Percentiles rank a stretch among this genome's conserved stretches.
These are phyloP conservation scores for Boletellus ananas DNA, from an alignment of 768 basidiomycete genomes.

Conservation along the genomic window DNA sequence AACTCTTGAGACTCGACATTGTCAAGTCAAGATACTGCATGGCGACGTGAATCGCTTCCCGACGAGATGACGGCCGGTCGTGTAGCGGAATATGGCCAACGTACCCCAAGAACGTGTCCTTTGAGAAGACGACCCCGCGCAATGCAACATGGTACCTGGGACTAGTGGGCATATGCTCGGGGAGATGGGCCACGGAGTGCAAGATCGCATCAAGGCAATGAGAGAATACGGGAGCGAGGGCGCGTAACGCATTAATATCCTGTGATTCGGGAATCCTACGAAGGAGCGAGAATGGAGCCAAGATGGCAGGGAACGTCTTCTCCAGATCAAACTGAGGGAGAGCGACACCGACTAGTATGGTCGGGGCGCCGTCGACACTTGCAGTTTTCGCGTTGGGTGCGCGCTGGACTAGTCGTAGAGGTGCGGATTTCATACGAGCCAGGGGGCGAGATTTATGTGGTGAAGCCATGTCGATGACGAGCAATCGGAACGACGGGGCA, in stretches of 20 bases:
- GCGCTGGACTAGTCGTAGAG: neutral
- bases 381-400: slow-evolving; percentile 17
- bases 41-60: slow-evolving; percentile 11
- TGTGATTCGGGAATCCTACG: slow-evolving; percentile 18
- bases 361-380: slow-evolving; percentile 21
- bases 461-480: slow-evolving; percentile 8
- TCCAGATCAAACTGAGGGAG: slow-evolving; percentile 29
- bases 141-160: slow-evolving; percentile 22
- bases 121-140: slow-evolving; percentile 19
- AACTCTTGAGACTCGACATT: slow-evolving; percentile 30
- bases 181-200: slow-evolving; percentile 23
- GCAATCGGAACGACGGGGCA: neutral
- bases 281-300: slow-evolving; percentile 28
- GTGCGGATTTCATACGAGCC: slow-evolving; percentile 2
- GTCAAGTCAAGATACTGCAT: slow-evolving; percentile 30
- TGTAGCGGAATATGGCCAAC: slow-evolving; percentile 9
- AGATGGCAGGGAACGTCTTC: slow-evolving; percentile 35
- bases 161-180: slow-evolving; percentile 16
- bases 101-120: slow-evolving; percentile 21
- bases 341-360: slow-evolving; percentile 10
- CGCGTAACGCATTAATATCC: slow-evolving; percentile 27
- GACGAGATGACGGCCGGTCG: slow-evolving; percentile 1
- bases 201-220: slow-evolving; percentile 27
- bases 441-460: slow-evolving; percentile 9
- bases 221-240: slow-evolving; percentile 24